Conservation (phyloP, 2,329 filamentous ascomycete genomes). For the Seiridium cupressi region DNA sequence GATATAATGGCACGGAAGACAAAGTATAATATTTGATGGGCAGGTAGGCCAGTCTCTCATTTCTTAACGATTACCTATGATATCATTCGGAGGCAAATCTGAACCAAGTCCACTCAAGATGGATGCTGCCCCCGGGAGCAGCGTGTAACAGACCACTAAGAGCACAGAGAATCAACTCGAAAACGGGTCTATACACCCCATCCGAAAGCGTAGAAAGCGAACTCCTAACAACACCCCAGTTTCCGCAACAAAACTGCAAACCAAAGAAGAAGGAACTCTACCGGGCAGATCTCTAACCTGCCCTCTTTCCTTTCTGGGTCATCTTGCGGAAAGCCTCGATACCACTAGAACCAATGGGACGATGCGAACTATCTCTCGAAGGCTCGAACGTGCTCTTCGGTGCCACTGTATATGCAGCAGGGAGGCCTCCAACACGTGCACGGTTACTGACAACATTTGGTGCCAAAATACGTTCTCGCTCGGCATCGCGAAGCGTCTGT, state of each 20-base stretch:
- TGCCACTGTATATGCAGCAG: slow-evolving; percentile 58
- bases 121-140: too few species aligned
- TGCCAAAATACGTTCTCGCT: slow-evolving; percentile 58
- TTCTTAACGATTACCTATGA: not conserved
- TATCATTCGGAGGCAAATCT: not conserved
- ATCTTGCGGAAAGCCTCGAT: slow-evolving; percentile 66
- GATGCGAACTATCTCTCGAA: slow-evolving; percentile 47
- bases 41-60: not conserved
- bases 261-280: not conserved
- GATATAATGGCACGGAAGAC: not conserved
- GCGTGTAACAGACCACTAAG: too few species aligned
- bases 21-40: not conserved
- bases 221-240: not conserved
- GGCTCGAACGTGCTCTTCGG: slow-evolving; percentile 62
- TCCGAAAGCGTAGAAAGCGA: not conserved
- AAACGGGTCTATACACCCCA: too few species aligned
- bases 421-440: slow-evolving; percentile 53
- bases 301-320: slow-evolving; percentile 58
- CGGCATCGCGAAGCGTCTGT: slow-evolving; percentile 37
- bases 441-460: slow-evolving; percentile 54
- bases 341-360: slow-evolving; percentile 62
- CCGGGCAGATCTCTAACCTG: too few species aligned
- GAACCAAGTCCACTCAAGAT: too few species aligned
- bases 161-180: too few species aligned
- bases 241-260: not conserved